Evolutionary conservation across 495 filamentous ascomycete species (phyloP).

Genomic region (Achaetomiella virescens): DNA sequence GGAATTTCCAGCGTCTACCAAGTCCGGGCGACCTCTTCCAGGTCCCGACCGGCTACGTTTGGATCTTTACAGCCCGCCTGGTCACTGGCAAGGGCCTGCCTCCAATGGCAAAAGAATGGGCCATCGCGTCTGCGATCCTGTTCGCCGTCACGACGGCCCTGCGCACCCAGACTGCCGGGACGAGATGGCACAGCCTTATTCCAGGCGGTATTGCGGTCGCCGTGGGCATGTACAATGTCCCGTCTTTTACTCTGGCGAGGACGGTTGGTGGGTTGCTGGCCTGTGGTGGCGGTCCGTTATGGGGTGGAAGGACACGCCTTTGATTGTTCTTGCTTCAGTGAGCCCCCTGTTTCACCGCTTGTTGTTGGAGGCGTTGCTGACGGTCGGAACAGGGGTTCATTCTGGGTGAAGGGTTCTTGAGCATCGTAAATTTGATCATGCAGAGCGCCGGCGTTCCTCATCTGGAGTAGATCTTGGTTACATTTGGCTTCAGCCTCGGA

Average conservation of each 20-base stretch:
- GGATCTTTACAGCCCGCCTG: slow-evolving; percentile 91
- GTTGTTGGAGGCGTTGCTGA: slow-evolving; percentile 5
- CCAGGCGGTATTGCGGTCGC: slow-evolving; percentile 95
- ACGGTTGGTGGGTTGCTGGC: slow-evolving; percentile 77
- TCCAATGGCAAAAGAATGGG: slow-evolving; percentile 70
- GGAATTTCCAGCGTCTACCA: slow-evolving; percentile 67
- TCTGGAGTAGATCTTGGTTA: slow-evolving; percentile 38
- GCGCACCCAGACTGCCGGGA: slow-evolving; percentile 46
- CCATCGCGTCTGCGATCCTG: slow-evolving; percentile 59
- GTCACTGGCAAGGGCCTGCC: slow-evolving; percentile 92
- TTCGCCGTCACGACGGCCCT: slow-evolving; percentile 65
- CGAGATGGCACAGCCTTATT: slow-evolving; percentile 53
- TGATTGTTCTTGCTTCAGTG: slow-evolving; percentile 53
- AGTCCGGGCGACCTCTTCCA: slow-evolving; percentile 81
- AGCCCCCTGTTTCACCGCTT: slow-evolving; percentile 19
- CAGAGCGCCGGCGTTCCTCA: slow-evolving; percentile 76
- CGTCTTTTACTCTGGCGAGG: slow-evolving; percentile 87
- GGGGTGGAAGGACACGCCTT: slow-evolving; percentile 49
- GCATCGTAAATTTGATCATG: slow-evolving; percentile 82
- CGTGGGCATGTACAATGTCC: slow-evolving; percentile 97
- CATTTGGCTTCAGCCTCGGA: too few relatives aligned
- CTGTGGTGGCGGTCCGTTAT: slow-evolving; percentile 64
- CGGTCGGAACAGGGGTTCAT: slow-evolving; percentile 61
- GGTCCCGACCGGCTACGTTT: slow-evolving; percentile 89
- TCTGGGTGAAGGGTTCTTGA: slow-evolving; percentile 87